A percentile compares a stretch with the other conserved stretches of the same genome.
Conservation (phyloP, 2,329 filamentous ascomycete species). For the Sporothrix pseudoabietina region DNA sequence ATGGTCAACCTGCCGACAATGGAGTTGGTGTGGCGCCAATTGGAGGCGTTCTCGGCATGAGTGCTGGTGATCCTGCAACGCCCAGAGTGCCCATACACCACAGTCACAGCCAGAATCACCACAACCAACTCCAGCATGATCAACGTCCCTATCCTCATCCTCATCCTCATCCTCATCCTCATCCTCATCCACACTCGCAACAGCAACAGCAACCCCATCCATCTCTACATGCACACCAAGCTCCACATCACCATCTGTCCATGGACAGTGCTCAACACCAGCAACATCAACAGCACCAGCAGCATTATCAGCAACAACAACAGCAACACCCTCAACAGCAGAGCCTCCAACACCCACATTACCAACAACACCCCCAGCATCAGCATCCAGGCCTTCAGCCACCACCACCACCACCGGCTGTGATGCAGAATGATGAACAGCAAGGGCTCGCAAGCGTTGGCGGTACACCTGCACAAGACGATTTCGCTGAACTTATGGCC, state of each 20-base stretch:
- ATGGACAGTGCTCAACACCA: constrained; percentile 2
- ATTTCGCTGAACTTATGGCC: background rate
- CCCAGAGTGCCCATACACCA: background rate
- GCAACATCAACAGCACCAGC: constrained; percentile 21
- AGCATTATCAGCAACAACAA: constrained; percentile 21
- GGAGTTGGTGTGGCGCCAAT: background rate
- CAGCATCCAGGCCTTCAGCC: background rate
- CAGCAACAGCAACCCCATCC: background rate
- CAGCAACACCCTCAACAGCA: constrained; percentile 24
- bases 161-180: background rate
- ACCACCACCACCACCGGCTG: background rate
- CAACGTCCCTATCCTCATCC: background rate
- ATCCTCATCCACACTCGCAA: background rate
- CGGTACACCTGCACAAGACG: background rate
- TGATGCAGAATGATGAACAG: background rate
- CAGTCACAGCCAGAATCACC: background rate
- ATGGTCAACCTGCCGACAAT: background rate
- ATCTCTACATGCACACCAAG: background rate
- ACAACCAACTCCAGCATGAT: background rate
- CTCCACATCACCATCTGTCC: background rate
- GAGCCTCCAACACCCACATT: background rate
- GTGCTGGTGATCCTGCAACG: background rate
- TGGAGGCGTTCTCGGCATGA: background rate
- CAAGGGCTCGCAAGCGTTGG: background rate
- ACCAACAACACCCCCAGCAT: constrained; percentile 26